Evolutionary conservation across 2,329 filamentous ascomycete species (phyloP).

Genomic region (Escovopsis sp.): DNA sequence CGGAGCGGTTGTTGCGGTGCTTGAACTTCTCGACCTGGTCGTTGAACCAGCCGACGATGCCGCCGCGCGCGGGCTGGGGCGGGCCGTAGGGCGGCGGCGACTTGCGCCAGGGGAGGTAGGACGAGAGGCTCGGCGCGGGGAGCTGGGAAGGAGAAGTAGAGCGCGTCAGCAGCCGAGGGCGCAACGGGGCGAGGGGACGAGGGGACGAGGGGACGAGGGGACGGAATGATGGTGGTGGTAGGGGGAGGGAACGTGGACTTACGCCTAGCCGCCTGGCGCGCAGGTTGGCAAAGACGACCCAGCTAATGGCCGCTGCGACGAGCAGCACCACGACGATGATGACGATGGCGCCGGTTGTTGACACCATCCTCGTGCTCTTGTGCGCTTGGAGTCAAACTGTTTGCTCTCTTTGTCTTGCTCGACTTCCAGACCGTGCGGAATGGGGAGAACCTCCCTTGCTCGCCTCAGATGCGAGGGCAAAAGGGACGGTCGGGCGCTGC

Average conservation of each 20-base stretch:
- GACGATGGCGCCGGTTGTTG: constrained; percentile 51
- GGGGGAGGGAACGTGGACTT: no score
- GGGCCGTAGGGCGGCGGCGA: constrained; percentile 32
- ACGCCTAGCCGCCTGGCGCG: constrained; percentile 59
- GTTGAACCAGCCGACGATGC: constrained; percentile 59
- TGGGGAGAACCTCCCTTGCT: no score
- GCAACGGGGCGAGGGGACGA: no score
- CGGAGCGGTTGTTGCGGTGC: constrained; percentile 50
- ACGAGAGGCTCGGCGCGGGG: constrained; percentile 50
- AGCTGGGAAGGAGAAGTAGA: constrained; percentile 37
- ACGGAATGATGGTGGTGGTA: no score
- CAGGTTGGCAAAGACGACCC: constrained; percentile 57
- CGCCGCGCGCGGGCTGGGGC: constrained; percentile 41
- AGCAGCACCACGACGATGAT: constrained; percentile 55
- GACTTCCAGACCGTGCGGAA: background rate
- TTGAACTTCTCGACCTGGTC: constrained; percentile 49
- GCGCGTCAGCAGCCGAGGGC: background rate
- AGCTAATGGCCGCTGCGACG: constrained; percentile 42
- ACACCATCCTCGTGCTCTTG: constrained; percentile 29
- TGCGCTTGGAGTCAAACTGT: constrained; percentile 8
- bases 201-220: no score
- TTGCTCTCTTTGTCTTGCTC: background rate
- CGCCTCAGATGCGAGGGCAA: background rate
- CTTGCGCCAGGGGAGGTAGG: constrained; percentile 57
- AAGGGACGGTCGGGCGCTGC: background rate